These are phyloP conservation scores for Stereocaulon alpinum DNA, from an alignment of 495 filamentous ascomycete genomes.

Conservation along the genomic window DNA sequence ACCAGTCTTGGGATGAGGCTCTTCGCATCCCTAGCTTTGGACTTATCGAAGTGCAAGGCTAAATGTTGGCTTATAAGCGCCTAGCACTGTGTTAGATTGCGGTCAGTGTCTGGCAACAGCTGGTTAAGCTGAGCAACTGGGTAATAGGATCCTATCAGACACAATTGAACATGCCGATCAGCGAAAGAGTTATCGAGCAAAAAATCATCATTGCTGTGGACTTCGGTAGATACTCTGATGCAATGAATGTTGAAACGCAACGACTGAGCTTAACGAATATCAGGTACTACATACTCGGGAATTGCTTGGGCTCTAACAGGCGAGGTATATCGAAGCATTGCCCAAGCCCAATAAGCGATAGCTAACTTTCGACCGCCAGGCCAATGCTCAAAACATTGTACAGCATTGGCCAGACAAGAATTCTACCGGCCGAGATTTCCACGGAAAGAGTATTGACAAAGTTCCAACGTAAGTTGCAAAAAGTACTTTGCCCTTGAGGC, in stretches of 20 bases:
- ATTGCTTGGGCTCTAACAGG: background rate
- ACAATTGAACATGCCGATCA: background rate
- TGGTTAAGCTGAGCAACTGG: background rate
- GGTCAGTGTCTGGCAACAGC: background rate
- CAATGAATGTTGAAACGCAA: no score
- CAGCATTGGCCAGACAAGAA: background rate
- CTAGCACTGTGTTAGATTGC: background rate
- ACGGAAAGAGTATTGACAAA: background rate
- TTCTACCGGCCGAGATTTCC: background rate
- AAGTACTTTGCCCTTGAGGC: background rate
- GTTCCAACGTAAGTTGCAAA: background rate
- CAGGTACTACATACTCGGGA: background rate
- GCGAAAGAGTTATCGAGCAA: background rate
- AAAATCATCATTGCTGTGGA: background rate
- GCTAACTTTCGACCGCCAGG: background rate
- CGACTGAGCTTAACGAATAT: background rate
- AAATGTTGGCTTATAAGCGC: background rate
- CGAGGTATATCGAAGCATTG: background rate
- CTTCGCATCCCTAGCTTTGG: background rate
- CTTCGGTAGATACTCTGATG: background rate
- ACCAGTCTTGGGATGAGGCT: background rate
- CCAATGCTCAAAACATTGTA: background rate
- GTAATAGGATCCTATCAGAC: background rate
- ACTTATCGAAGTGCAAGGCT: no score
- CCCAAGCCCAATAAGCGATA: background rate